Conservation (phyloP, 179 eudicot genomes). For the Vitellaria paradoxa region DNA sequence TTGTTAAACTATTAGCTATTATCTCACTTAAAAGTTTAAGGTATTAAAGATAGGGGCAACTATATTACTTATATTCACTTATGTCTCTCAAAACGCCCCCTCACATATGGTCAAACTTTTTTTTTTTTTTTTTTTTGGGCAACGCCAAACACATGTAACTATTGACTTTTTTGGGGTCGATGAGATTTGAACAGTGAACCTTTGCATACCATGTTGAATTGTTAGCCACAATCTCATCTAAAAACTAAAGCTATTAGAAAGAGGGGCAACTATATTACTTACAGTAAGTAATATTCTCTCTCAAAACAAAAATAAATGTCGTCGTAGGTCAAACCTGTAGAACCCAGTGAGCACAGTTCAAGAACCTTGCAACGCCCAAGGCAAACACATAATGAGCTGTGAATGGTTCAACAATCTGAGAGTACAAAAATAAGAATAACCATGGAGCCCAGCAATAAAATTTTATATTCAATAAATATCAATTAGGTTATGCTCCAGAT, state of each 20-base stretch:
- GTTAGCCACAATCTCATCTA: no score
- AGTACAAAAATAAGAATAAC: constrained; percentile 11
- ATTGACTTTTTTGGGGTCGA: no score
- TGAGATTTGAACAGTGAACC: no score
- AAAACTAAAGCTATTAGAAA: no score
- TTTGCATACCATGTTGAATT: no score
- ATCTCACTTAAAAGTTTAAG: neutral
- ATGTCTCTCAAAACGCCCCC: no score
- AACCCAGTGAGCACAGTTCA: constrained; percentile 96
- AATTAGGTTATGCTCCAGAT: neutral
- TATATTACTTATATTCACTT: no score
- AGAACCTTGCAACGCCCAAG: constrained; percentile 80
- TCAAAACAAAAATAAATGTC: neutral
- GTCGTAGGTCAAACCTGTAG: constrained; percentile 59
- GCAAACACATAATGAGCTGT: constrained; percentile 94
- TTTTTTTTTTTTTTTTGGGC: no score
- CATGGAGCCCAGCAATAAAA: neutral
- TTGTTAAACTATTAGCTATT: neutral
- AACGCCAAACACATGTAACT: no score
- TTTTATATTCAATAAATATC: neutral
- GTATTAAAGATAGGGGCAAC: no score
- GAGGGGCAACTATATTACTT: no score
- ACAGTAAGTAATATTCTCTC: neutral
- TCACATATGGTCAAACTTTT: no score
- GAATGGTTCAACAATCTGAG: constrained; percentile 88